Evolutionary conservation across 1,284 basidiomycete species (phyloP).

Genomic region (Anthracocystis setariae): DNA sequence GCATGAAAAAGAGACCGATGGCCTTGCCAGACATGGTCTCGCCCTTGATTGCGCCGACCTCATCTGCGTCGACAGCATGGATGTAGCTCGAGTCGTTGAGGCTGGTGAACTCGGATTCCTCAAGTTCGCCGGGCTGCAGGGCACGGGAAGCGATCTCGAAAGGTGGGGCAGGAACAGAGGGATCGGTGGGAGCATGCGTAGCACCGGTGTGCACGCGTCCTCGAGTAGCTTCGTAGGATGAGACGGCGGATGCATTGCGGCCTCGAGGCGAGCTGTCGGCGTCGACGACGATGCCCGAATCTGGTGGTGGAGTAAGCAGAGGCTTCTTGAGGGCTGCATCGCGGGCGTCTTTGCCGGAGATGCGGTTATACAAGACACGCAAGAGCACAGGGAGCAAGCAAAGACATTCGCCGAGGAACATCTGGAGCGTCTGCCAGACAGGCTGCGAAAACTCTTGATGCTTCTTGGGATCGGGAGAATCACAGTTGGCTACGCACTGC

Average conservation of each 20-base stretch:
- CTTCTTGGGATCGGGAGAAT: slow-evolving; percentile 44
- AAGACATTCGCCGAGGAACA: slow-evolving; percentile 69
- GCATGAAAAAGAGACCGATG: slow-evolving; percentile 77
- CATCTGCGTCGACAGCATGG: slow-evolving; percentile 28
- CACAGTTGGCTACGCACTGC: slow-evolving; percentile 68
- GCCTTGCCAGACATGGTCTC: slow-evolving; percentile 40
- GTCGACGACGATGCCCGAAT: slow-evolving; percentile 45
- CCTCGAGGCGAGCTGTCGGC: slow-evolving; percentile 25
- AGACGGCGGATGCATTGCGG: slow-evolving; percentile 19
- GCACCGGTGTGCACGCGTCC: slow-evolving; percentile 42
- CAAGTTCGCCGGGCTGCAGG: slow-evolving; percentile 41
- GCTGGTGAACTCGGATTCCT: slow-evolving; percentile 26
- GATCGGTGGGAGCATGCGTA: slow-evolving; percentile 43
- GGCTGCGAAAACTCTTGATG: slow-evolving; percentile 62
- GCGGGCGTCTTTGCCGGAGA: slow-evolving; percentile 9
- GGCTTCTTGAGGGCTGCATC: slow-evolving; percentile 50
- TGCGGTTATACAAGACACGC: slow-evolving; percentile 27
- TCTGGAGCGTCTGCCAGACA: slow-evolving; percentile 67
- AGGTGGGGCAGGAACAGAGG: slow-evolving; percentile 35
- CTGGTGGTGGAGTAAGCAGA: slow-evolving; percentile 33
- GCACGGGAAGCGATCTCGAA: slow-evolving; percentile 45
- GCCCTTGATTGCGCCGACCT: slow-evolving; percentile 34
- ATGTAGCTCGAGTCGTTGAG: slow-evolving; percentile 41
- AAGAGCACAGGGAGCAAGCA: slow-evolving; percentile 59
- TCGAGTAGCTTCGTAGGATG: slow-evolving; percentile 45